phyloP scores from a whole-genome alignment of 2,329 filamentous ascomycete species.

The Penicillium freii region DNA sequence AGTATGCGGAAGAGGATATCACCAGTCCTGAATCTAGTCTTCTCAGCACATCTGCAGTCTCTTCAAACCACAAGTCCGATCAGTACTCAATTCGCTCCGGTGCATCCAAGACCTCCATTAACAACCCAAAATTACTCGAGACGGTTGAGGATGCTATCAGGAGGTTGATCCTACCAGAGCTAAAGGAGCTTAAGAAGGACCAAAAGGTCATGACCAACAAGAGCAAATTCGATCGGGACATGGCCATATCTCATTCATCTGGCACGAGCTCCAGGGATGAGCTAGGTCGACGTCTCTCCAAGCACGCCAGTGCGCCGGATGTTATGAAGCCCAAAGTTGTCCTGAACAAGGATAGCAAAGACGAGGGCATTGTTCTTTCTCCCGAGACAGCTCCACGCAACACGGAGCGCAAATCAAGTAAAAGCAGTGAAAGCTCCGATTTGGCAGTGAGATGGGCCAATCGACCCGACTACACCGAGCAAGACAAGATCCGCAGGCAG shows the following conservation, averaged over 20 bases:
- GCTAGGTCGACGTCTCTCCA: slow-evolving; percentile 55
- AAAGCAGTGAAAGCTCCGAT: slow-evolving; percentile 50
- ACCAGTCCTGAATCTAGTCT: slow-evolving; percentile 61
- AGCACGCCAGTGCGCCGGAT: slow-evolving; percentile 61
- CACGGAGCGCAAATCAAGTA: slow-evolving; percentile 55
- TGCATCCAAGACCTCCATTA: slow-evolving; percentile 70
- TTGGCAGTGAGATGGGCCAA: slow-evolving; percentile 46
- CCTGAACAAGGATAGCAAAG: slow-evolving; percentile 57
- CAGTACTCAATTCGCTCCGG: slow-evolving; percentile 60
- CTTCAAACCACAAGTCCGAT: slow-evolving; percentile 55
- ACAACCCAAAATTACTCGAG: slow-evolving; percentile 85
- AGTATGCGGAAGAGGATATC: slow-evolving; percentile 54
- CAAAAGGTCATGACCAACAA: slow-evolving; percentile 73
- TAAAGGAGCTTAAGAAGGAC: slow-evolving; percentile 87
- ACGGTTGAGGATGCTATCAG: slow-evolving; percentile 93
- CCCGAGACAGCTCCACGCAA: slow-evolving; percentile 51
- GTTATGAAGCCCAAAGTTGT: slow-evolving; percentile 62
- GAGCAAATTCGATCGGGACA: slow-evolving; percentile 65
- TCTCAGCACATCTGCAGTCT: slow-evolving; percentile 56
- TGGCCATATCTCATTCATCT: slow-evolving; percentile 60
- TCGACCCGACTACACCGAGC: slow-evolving; percentile 50
- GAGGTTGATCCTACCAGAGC: slow-evolving; percentile 82
- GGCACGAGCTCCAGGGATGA: slow-evolving; percentile 57
- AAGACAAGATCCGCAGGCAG: slow-evolving; percentile 53
- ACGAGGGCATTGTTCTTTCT: slow-evolving; percentile 58